These are phyloP conservation scores for Linnemannia elongata DNA, from an alignment of 192 early-diverging fungal species.

Conservation along the genomic window DNA sequence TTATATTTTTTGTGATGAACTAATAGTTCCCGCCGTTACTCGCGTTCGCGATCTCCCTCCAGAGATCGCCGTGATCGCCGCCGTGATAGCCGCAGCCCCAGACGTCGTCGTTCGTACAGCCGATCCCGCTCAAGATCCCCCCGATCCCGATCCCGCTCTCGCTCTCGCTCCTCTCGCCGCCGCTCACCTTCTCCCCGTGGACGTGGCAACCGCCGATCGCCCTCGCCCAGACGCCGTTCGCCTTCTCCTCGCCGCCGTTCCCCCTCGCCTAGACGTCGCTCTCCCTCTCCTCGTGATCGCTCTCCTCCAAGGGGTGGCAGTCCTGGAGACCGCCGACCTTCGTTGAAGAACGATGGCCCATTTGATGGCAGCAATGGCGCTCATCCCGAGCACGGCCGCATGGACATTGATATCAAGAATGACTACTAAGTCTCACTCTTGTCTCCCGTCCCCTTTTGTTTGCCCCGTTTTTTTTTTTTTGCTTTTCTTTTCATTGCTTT, in stretches of 20 bases:
- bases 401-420: slow-evolving; percentile 1
- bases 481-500: background rate
- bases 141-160: slow-evolving; percentile 39
- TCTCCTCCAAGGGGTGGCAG: slow-evolving; percentile 14
- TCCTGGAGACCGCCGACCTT: background rate
- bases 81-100: slow-evolving; percentile 33
- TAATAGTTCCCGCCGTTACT: slow-evolving; percentile 32
- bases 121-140: slow-evolving; percentile 16
- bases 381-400: background rate
- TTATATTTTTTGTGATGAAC: background rate
- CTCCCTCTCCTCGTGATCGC: slow-evolving; percentile 44
- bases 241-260: slow-evolving; percentile 39
- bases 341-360: background rate
- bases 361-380: background rate
- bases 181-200: slow-evolving; percentile 37
- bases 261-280: slow-evolving; percentile 22
- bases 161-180: slow-evolving; percentile 29
- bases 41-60: slow-evolving; percentile 37
- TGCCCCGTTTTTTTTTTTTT: background rate
- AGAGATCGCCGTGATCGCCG: slow-evolving; percentile 27
- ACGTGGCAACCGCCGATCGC: slow-evolving; percentile 27
- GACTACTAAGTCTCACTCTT: background rate
- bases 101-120: slow-evolving; percentile 18
- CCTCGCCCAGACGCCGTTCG: slow-evolving; percentile 26
- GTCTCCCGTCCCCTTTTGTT: background rate